These are phyloP conservation scores for Uronychia setigera DNA, from an alignment of 73 alveolate species.

Conservation along the genomic window DNA sequence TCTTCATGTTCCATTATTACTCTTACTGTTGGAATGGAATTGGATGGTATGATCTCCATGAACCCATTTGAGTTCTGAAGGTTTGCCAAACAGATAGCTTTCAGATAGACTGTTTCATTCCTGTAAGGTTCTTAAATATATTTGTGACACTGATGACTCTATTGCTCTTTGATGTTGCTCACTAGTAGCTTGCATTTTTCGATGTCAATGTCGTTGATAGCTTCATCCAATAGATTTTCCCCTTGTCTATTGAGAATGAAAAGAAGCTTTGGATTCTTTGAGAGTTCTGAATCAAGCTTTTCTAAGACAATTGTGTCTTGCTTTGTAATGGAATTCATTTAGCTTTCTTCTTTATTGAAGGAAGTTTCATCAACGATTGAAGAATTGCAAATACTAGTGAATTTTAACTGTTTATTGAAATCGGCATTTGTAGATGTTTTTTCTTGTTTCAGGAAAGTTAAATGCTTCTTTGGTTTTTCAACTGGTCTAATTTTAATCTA, in stretches of 20 bases:
- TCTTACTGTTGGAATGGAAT: neutral
- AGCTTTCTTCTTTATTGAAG: too few species aligned
- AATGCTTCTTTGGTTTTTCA: too few species aligned
- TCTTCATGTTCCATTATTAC: too few species aligned
- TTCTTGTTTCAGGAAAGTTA: too few species aligned
- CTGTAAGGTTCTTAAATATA: neutral
- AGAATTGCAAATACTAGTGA: too few species aligned
- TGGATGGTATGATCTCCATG: neutral
- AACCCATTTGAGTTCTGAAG: neutral
- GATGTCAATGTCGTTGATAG: constrained; percentile 25
- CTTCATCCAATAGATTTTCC: constrained; percentile 47
- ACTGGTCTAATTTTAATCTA: neutral
- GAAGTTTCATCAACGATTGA: too few species aligned
- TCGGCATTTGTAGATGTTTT: too few species aligned
- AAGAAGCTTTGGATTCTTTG: constrained; percentile 42
- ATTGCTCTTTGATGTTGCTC: constrained; percentile 16
- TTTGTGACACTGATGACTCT: neutral
- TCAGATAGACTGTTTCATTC: neutral
- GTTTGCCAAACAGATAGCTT: neutral
- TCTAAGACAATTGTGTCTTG: too few species aligned
- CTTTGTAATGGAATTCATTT: too few species aligned
- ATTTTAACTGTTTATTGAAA: too few species aligned
- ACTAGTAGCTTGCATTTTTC: constrained; percentile 35
- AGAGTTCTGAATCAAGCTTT: constrained; percentile 25
- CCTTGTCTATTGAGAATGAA: constrained; percentile 52